Base-by-base conservation (phyloP, 352 stramenopile species). In the Phytophthora agathidicida region DNA sequence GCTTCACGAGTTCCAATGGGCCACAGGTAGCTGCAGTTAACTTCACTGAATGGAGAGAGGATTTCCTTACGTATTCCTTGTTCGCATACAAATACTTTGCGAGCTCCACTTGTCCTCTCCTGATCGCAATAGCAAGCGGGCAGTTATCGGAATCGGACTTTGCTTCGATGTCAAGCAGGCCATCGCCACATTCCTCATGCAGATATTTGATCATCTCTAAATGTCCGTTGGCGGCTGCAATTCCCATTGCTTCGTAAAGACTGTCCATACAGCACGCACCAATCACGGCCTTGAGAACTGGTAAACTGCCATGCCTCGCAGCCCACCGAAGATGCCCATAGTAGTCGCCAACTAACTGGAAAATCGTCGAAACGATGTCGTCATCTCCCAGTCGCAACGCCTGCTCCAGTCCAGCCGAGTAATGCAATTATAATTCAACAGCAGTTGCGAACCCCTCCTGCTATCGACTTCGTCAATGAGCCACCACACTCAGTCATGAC, bases 121-220 rank as follows among this genome's bases (percentile, higher is more conserved):
- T 30, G n/a, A 45, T 45, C n/a, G 47, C 47, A 7, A 9, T 35
- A 9, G 20, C 47, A 56, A 56, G 47, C 17, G 23, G 47, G 5
- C 47, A 46, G 2, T n/a, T 11, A 31, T 31, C 45, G 19, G 6
- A 4, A 13, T 45, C 35, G 22, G 19, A 5, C 3, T 17, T 24
- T 0, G 45, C n/a, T 9, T 19, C 35, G 8, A 22, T 36, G 20
- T 56, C 33, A 19, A 56, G 47, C 11, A 56, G 17, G 8, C 46
- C 33, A 5, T 10, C 14, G 2, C 33, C 23, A 14, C 47, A 20
- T 2, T 35, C 16, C 4, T 56, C 47, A 10, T 37, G 17, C 14
- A 56, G 14, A n/a, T 38, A 36, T 24, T 36, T n/a, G 47, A 56
- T 35, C 8, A 57, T 47, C 10, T 39, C 35, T 6, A 55, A 30